Evolutionary conservation across 192 early-diverging fungal species (phyloP).

Genomic region (Backusella luteola): DNA sequence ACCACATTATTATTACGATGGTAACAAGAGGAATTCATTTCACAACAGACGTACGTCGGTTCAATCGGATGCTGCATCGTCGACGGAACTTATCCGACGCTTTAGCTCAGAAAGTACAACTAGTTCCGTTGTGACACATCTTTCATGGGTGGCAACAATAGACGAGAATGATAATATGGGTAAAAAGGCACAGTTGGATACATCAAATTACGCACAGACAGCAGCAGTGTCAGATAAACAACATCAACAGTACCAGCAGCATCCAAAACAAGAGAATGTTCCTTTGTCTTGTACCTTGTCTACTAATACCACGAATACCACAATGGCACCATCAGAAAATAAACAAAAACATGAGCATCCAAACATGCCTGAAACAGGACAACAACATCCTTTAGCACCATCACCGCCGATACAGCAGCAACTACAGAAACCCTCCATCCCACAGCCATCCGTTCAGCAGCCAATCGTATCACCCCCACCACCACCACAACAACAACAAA

Average conservation of each 20-base stretch:
- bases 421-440: not conserved
- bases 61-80: not conserved
- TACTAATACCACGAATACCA: not conserved
- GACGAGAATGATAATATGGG: not conserved
- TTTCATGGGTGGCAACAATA: not conserved
- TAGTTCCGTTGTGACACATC: not conserved
- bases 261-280: not conserved
- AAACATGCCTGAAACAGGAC: not conserved
- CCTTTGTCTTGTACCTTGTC: not conserved
- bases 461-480: too few relatives aligned
- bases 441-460: not conserved
- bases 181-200: not conserved
- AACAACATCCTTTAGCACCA: not conserved
- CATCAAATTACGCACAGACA: slow-evolving; percentile 16
- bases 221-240: not conserved
- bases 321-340: not conserved
- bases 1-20: not conserved
- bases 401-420: not conserved
- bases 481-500: not conserved
- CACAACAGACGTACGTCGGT: not conserved
- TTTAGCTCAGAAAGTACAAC: slow-evolving; percentile 11
- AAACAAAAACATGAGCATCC: not conserved
- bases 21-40: not conserved
- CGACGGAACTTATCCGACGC: slow-evolving; percentile 13
- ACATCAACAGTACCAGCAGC: not conserved